These are phyloP conservation scores for Myxozyma nipponensis DNA, from an alignment of 805 yeast species.

Conservation along the genomic window DNA sequence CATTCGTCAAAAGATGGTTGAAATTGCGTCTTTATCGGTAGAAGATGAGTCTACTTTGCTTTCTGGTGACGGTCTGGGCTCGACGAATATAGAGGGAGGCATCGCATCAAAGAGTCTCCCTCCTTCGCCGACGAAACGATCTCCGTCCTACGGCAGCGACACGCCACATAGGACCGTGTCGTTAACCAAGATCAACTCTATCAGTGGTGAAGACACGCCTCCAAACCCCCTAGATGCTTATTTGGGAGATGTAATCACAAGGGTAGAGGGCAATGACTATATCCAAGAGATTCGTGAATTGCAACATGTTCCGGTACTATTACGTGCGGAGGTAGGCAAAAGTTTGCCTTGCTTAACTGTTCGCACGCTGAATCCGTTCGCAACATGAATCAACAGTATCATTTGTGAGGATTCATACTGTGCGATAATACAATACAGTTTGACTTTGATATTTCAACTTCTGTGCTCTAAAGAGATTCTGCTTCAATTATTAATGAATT, in stretches of 20 bases:
- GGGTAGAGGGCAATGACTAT: constrained; percentile 47
- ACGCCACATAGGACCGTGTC: constrained; percentile 32
- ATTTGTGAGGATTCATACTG: too few species aligned
- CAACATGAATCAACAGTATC: constrained; percentile 1
- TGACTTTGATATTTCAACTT: too few species aligned
- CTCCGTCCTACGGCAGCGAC: constrained; percentile 17
- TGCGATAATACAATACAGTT: too few species aligned
- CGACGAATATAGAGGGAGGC: constrained; percentile 6
- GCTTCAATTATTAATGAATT: too few species aligned
- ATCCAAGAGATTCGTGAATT: constrained; percentile 82
- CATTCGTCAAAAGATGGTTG: constrained; percentile 28
- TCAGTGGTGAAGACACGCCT: constrained; percentile 25
- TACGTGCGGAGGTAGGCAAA: constrained; percentile 92
- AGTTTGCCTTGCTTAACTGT: constrained; percentile 93
- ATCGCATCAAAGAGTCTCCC: constrained; percentile 35
- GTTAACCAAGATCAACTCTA: constrained; percentile 26
- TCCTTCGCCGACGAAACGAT: constrained; percentile 31
- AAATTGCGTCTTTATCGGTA: constrained; percentile 10
- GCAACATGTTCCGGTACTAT: constrained; percentile 72
- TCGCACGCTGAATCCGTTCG: constrained; percentile 83
- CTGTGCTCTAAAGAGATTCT: too few species aligned
- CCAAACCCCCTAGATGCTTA: constrained; percentile 52
- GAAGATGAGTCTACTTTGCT: constrained; percentile 14
- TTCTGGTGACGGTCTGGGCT: constrained; percentile 1
- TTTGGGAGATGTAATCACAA: constrained; percentile 52